Percentiles rank a stretch among this genome's conserved stretches.
Evolutionary conservation across 208 protist genomes (phyloP).

Genomic region (Tritrichomonas musculus): DNA sequence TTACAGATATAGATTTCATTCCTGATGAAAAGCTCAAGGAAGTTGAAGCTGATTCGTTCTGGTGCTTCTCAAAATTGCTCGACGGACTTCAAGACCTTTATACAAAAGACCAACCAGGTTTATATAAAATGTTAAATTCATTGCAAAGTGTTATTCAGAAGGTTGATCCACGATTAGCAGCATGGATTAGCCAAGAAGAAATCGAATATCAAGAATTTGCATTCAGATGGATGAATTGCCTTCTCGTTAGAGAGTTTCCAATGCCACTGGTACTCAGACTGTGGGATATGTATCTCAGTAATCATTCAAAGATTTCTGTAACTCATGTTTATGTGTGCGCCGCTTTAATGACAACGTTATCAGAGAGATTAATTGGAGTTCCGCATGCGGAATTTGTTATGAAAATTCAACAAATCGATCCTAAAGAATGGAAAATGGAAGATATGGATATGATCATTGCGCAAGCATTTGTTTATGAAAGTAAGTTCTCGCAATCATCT

Average conservation of each 20-base stretch:
- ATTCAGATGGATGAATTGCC: constrained; percentile 60
- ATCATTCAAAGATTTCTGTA: constrained; percentile 48
- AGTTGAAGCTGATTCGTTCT: constrained; percentile 75
- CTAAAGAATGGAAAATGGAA: background rate
- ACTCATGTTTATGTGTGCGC: constrained; percentile 73
- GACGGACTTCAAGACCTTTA: constrained; percentile 72
- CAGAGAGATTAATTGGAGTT: background rate
- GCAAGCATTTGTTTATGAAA: background rate
- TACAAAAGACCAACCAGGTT: constrained; percentile 71
- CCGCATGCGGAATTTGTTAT: constrained; percentile 21
- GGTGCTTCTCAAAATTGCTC: constrained; percentile 69
- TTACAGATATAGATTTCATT: background rate
- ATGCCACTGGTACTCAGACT: constrained; percentile 64
- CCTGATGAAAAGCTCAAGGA: constrained; percentile 39
- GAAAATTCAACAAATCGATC: background rate
- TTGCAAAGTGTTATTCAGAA: constrained; percentile 53
- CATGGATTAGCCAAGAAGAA: constrained; percentile 58
- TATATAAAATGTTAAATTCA: constrained; percentile 65
- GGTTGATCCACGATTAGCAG: constrained; percentile 44
- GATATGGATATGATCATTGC: background rate
- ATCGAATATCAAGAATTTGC: constrained; percentile 65
- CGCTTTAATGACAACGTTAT: constrained; percentile 54
- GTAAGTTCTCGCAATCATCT: constrained; percentile 14
- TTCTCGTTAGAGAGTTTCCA: constrained; percentile 68
- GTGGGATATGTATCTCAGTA: constrained; percentile 70